Conservation (phyloP, 768 basidiomycete genomes). For the Xerocomus potaroensis region DNA sequence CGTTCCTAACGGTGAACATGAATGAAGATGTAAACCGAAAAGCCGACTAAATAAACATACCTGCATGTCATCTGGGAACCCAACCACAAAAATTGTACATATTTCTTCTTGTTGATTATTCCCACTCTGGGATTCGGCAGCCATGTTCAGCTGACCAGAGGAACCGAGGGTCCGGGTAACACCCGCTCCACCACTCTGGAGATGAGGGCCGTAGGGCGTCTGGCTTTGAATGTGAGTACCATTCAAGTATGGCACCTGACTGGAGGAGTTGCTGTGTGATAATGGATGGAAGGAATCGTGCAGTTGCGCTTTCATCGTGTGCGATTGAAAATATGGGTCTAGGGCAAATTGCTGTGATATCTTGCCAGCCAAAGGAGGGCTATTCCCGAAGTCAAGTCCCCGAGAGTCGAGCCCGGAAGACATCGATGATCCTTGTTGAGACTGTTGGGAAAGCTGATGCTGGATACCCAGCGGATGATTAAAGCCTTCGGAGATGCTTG, state of each 20-base stretch:
- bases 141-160: slow-evolving; percentile 27
- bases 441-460: slow-evolving; percentile 33
- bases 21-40: slow-evolving; percentile 11
- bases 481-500: slow-evolving; percentile 21
- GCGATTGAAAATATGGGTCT: slow-evolving; percentile 33
- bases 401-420: slow-evolving; percentile 26
- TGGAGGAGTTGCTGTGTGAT: slow-evolving; percentile 28
- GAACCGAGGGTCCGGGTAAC: slow-evolving; percentile 26
- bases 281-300: slow-evolving; percentile 34
- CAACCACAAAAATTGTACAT: slow-evolving; percentile 96
- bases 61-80: slow-evolving; percentile 99
- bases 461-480: slow-evolving; percentile 29
- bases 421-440: slow-evolving; percentile 28
- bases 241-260: slow-evolving; percentile 36
- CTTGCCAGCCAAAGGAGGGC: slow-evolving; percentile 24
- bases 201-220: slow-evolving; percentile 71
- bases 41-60: slow-evolving; percentile 42
- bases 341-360: slow-evolving; percentile 30
- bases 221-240: slow-evolving; percentile 60
- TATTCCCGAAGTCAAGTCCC: slow-evolving; percentile 32
- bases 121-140: slow-evolving; percentile 20
- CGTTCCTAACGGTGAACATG: slow-evolving; percentile 64
- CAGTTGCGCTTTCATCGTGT: slow-evolving; percentile 24
- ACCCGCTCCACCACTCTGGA: slow-evolving; percentile 41
- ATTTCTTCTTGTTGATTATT: slow-evolving; percentile 70